Percentiles rank a stretch among this genome's conserved stretches.
These are phyloP conservation scores for Rosa chinensis DNA, from an alignment of 306 rosid genomes.

Conservation along the genomic window DNA sequence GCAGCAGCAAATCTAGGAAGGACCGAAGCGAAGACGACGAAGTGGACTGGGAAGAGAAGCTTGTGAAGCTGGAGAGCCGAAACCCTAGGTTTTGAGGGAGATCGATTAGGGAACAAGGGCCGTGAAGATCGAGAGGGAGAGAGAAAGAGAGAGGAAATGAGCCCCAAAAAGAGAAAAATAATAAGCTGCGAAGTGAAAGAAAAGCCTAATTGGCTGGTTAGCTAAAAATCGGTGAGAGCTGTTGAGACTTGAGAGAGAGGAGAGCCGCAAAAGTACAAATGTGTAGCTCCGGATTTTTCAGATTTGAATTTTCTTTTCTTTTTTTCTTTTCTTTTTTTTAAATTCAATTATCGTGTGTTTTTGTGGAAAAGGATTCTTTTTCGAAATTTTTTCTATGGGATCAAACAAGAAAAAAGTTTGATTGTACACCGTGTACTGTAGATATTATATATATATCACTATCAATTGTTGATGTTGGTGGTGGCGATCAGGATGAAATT, in stretches of 20 bases:
- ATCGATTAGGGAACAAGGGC: conserved; percentile 51
- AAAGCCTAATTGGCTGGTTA: not conserved
- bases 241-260: not conserved
- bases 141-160: conserved; percentile 15
- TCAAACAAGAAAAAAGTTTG: no score
- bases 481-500: no score
- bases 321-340: no score
- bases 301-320: no score
- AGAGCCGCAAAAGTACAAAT: not conserved
- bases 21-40: conserved; percentile 6
- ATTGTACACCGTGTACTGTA: not conserved
- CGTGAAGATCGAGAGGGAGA: conserved; percentile 60
- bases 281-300: not conserved
- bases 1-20: conserved; percentile 26
- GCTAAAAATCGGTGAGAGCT: not conserved
- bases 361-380: no score
- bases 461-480: not conserved
- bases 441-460: no score
- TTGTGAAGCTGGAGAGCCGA: conserved; percentile 44
- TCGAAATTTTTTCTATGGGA: no score
- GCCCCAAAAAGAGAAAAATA: not conserved
- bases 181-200: not conserved
- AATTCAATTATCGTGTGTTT: no score
- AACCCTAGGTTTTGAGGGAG: conserved; percentile 77
- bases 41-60: conserved; percentile 21